Evolutionary conservation across 2,329 filamentous ascomycete species (phyloP).

Genomic region (Nothophaeocryptopus gaeumannii): DNA sequence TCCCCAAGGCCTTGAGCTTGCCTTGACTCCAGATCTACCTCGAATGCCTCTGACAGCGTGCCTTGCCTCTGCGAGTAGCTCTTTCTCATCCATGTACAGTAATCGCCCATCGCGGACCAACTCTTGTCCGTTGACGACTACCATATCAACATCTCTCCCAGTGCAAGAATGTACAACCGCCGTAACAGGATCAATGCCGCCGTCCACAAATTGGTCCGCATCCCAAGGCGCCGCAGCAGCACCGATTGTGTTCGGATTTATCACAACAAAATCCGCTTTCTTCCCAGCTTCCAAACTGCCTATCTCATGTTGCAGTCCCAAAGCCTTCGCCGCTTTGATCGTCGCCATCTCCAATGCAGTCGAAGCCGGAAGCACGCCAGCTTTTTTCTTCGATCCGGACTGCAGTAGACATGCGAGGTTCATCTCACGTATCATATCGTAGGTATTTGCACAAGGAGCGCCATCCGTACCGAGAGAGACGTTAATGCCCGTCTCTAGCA

Average conservation of each 20-base stretch:
- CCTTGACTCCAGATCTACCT: constrained; percentile 2
- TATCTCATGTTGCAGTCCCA: constrained; percentile 41
- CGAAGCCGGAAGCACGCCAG: constrained; percentile 44
- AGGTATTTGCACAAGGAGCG: constrained; percentile 53
- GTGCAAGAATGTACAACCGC: constrained; percentile 46
- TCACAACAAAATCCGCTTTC: constrained; percentile 44
- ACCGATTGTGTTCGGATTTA: constrained; percentile 30
- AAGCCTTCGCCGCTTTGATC: constrained; percentile 49
- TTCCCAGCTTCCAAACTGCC: constrained; percentile 45
- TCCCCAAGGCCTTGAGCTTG: too few species aligned
- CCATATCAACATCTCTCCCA: constrained; percentile 44
- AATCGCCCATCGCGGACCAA: constrained; percentile 31
- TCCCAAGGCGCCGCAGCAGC: constrained; percentile 24
- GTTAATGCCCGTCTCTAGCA: constrained; percentile 46
- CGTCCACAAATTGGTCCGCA: constrained; percentile 1
- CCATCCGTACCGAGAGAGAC: constrained; percentile 53
- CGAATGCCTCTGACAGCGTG: neutral
- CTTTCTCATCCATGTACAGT: constrained; percentile 1
- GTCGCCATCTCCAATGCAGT: constrained; percentile 52
- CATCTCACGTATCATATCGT: constrained; percentile 55
- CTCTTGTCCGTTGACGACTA: constrained; percentile 44
- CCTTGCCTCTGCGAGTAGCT: neutral
- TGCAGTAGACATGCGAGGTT: constrained; percentile 51
- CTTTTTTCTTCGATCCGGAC: constrained; percentile 44
- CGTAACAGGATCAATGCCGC: constrained; percentile 34